Conservation (phyloP, 257 asterid genomes). For the Phtheirospermum japonicum region DNA sequence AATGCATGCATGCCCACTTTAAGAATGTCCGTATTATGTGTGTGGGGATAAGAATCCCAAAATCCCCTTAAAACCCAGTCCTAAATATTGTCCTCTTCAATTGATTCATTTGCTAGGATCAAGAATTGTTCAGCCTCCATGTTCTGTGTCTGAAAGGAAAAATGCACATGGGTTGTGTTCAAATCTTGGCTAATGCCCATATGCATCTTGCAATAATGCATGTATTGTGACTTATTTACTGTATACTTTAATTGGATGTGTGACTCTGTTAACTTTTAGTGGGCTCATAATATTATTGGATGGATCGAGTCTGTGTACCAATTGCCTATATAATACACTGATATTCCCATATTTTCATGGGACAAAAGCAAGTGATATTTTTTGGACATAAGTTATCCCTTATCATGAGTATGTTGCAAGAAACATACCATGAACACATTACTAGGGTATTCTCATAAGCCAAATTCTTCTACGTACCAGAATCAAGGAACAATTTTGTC, state of each 20-base stretch:
- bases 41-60: slow-evolving; percentile 21
- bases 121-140: slow-evolving; percentile 28
- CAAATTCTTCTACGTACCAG: too few relatives aligned
- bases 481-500: too few relatives aligned
- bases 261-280: slow-evolving; percentile 16
- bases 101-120: slow-evolving; percentile 11
- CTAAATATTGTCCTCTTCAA: slow-evolving; percentile 29
- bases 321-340: slow-evolving; percentile 20
- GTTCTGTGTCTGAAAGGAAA: slow-evolving; percentile 25
- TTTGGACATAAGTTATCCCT: slow-evolving; percentile 3
- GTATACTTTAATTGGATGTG: slow-evolving; percentile 3
- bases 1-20: slow-evolving; percentile 8
- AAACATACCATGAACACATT: too few relatives aligned
- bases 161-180: slow-evolving; percentile 34
- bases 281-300: slow-evolving; percentile 26
- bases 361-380: slow-evolving; percentile 22
- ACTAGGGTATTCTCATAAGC: too few relatives aligned
- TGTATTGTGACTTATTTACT: background rate
- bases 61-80: slow-evolving; percentile 21
- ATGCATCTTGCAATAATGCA: slow-evolving; percentile 27
- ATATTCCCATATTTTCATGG: slow-evolving; percentile 22
- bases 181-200: slow-evolving; percentile 30
- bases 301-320: slow-evolving; percentile 24
- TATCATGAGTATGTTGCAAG: too few relatives aligned
- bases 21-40: slow-evolving; percentile 21